A percentile compares a stretch with the other conserved stretches of the same genome.
Evolutionary conservation across 73 alveolate genomes (phyloP).

Genomic region (Paramecium sonneborni): DNA sequence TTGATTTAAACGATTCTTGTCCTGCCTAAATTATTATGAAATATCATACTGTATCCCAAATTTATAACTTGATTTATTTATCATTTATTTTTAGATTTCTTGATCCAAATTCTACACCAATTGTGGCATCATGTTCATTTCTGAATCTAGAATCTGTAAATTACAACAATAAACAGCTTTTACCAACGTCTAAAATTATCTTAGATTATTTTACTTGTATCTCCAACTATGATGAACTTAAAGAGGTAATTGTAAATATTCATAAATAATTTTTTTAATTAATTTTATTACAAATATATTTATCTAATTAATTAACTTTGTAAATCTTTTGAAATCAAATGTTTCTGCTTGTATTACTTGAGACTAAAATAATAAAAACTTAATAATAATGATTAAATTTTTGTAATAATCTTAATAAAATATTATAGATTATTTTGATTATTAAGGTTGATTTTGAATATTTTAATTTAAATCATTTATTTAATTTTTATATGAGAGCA

Average conservation of each 20-base stretch:
- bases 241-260: conserved; percentile 60
- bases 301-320: neutral
- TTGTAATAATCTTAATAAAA: neutral
- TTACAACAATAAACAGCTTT: conserved; percentile 71
- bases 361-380: no score
- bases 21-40: conserved; percentile 64
- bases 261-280: conserved; percentile 11
- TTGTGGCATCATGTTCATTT: conserved; percentile 74
- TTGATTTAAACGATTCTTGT: conserved; percentile 66
- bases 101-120: conserved; percentile 80
- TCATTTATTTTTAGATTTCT: conserved; percentile 72
- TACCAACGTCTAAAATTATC: conserved; percentile 66
- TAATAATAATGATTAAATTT: no score
- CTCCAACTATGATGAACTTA: conserved; percentile 66
- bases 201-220: conserved; percentile 41
- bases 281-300: neutral
- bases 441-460: neutral
- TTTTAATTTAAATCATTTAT: conserved; percentile 14
- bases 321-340: no score
- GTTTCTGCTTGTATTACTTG: no score
- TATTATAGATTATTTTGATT: neutral
- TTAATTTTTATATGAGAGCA: neutral
- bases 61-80: conserved; percentile 70
- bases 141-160: conserved; percentile 76
- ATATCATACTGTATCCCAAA: conserved; percentile 79